phyloP scores from a whole-genome alignment of 192 early-diverging fungal species.

The Irineochytrium annulatum region DNA sequence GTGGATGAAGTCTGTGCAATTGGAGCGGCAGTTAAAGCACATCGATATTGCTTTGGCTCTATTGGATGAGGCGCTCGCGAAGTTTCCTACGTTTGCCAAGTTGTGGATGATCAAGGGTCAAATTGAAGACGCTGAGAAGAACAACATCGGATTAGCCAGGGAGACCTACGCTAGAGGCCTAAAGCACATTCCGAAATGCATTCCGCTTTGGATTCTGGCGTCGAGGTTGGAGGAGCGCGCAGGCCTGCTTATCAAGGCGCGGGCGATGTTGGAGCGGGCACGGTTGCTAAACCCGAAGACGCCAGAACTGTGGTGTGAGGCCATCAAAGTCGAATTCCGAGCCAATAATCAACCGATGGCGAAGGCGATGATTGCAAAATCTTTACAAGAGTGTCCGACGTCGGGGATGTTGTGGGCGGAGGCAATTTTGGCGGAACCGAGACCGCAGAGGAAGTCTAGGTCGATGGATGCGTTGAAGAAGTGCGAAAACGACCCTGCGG shows the following conservation, averaged over 20 bases:
- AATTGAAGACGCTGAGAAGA: constrained; percentile 60
- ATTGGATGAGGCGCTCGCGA: constrained; percentile 56
- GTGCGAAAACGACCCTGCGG: constrained; percentile 78
- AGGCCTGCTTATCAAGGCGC: constrained; percentile 63
- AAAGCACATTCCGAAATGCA: constrained; percentile 69
- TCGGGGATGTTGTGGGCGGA: constrained; percentile 87
- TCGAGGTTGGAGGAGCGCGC: constrained; percentile 75
- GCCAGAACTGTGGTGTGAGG: constrained; percentile 81
- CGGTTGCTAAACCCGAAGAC: constrained; percentile 78
- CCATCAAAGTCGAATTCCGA: constrained; percentile 73
- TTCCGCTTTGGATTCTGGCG: constrained; percentile 71
- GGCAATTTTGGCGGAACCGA: constrained; percentile 77
- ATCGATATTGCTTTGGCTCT: constrained; percentile 63
- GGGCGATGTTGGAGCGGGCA: constrained; percentile 80
- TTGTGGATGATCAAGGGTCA: constrained; percentile 94
- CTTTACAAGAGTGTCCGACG: constrained; percentile 87
- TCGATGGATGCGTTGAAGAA: constrained; percentile 88
- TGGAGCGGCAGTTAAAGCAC: constrained; percentile 75
- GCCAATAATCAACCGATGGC: constrained; percentile 67
- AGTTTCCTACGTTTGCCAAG: constrained; percentile 78
- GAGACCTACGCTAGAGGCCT: constrained; percentile 69
- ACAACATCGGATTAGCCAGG: constrained; percentile 59
- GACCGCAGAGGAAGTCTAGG: constrained; percentile 81
- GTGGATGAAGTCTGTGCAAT: constrained; percentile 92
- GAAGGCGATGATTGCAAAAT: constrained; percentile 74